phyloP scores from a whole-genome alignment of 2,329 filamentous ascomycete species.

The Basipetospora chlamydospora region DNA sequence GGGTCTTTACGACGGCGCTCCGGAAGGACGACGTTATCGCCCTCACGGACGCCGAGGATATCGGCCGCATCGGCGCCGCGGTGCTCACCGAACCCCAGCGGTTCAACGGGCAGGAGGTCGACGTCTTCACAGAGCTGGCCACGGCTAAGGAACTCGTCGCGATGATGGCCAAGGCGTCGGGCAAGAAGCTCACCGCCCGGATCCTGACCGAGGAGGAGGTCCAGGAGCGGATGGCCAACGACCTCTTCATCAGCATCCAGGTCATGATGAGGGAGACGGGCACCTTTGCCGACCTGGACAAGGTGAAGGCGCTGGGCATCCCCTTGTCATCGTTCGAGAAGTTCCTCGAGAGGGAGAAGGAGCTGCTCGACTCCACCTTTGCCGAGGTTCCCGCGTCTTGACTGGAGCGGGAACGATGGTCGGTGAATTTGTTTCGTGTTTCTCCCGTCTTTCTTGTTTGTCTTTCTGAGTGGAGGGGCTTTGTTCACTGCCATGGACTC shows the following conservation, averaged over 20 bases:
- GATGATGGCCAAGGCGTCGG: slow-evolving; percentile 19
- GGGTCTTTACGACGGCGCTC: slow-evolving; percentile 22
- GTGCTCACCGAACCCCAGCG: slow-evolving; percentile 25
- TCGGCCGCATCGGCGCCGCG: slow-evolving; percentile 28
- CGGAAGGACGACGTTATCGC: slow-evolving; percentile 21
- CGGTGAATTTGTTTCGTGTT: no score
- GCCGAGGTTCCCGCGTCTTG: slow-evolving; percentile 7
- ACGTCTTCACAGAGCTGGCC: slow-evolving; percentile 25
- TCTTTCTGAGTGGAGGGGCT: no score
- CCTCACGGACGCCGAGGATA: slow-evolving; percentile 30
- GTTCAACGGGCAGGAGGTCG: slow-evolving; percentile 25
- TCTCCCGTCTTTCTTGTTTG: no score
- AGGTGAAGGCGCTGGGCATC: slow-evolving; percentile 22
- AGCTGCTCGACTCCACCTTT: slow-evolving; percentile 16
- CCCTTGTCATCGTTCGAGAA: slow-evolving; percentile 25
- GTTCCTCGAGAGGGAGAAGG: slow-evolving; percentile 26
- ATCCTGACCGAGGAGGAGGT: slow-evolving; percentile 27
- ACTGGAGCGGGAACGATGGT: no score
- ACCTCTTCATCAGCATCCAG: slow-evolving; percentile 25
- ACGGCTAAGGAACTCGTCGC: slow-evolving; percentile 20
- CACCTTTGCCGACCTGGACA: slow-evolving; percentile 20
- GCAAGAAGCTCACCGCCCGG: slow-evolving; percentile 19
- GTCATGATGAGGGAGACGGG: slow-evolving; percentile 18
- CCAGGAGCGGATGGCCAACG: slow-evolving; percentile 14
- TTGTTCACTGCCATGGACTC: no score